Evolutionary conservation across 805 yeast genomes (phyloP).

Genomic region (Candida nemodendra): DNA sequence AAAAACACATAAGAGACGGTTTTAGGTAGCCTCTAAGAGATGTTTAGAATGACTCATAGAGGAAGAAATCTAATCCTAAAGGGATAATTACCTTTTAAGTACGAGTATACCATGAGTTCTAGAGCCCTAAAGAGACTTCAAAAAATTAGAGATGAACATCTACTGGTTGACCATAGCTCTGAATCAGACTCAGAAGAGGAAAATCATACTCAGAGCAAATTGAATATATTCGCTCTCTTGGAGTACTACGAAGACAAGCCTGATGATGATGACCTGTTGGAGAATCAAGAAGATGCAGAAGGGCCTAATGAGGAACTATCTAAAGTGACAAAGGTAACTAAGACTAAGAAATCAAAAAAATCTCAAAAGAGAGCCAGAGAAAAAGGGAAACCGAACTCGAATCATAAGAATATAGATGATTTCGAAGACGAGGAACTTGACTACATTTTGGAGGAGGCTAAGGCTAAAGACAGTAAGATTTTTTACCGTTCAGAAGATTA

Average conservation of each 20-base stretch:
- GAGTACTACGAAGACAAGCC: conserved; percentile 19
- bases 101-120: conserved; percentile 44
- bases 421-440: conserved; percentile 61
- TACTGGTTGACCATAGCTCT: neutral
- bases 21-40: too few species aligned
- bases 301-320: conserved; percentile 15
- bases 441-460: conserved; percentile 45
- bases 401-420: conserved; percentile 1
- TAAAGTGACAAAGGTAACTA: conserved; percentile 22
- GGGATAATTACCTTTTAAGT: too few species aligned
- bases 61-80: too few species aligned
- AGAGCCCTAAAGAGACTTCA: conserved; percentile 47
- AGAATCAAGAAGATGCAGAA: conserved; percentile 28
- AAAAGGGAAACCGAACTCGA: conserved; percentile 1
- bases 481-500: conserved; percentile 12
- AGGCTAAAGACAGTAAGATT: conserved; percentile 22
- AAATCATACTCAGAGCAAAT: conserved; percentile 1
- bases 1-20: too few species aligned
- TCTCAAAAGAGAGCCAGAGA: conserved; percentile 15
- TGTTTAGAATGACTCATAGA: too few species aligned
- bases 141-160: conserved; percentile 27
- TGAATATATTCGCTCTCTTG: too few species aligned
- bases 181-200: conserved; percentile 13
- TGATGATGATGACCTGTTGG: conserved; percentile 48
- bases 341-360: conserved; percentile 1